Conservation (phyloP, 163 green algal genomes). For the Scenedesmus sp. region DNA sequence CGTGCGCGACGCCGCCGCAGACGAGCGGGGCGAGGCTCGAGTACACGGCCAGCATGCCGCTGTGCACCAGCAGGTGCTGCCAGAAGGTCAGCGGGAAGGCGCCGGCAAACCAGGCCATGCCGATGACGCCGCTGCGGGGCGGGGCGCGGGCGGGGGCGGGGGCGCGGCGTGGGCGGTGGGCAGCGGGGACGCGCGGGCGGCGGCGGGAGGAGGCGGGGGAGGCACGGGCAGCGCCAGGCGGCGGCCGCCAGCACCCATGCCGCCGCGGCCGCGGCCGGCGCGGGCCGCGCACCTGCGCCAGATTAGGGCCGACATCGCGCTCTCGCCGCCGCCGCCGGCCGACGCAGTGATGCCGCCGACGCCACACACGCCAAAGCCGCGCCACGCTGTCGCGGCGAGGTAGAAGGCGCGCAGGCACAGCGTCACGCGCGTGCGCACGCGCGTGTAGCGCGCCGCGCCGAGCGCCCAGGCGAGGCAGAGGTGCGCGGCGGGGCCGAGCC, state of each 20-base stretch:
- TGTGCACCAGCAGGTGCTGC: conserved; percentile 19
- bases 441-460: background rate
- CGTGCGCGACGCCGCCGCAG: background rate
- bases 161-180: no score
- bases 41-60: background rate
- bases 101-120: background rate
- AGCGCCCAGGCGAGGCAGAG: background rate
- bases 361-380: conserved; percentile 11
- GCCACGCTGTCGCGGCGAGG: background rate
- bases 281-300: no score
- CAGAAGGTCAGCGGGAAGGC: conserved; percentile 23
- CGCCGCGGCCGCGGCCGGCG: no score
- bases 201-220: no score
- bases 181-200: no score
- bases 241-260: no score
- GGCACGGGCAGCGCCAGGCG: no score
- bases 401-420: conserved; percentile 18
- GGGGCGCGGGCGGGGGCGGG: no score
- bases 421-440: background rate
- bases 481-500: conserved; percentile 15
- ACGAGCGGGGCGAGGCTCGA: background rate
- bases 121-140: conserved; percentile 17
- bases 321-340: background rate
- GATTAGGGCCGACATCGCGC: background rate
- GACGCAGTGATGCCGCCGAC: background rate